Conservation (phyloP, 2,329 filamentous ascomycete genomes). For the Daldinia sp. region DNA sequence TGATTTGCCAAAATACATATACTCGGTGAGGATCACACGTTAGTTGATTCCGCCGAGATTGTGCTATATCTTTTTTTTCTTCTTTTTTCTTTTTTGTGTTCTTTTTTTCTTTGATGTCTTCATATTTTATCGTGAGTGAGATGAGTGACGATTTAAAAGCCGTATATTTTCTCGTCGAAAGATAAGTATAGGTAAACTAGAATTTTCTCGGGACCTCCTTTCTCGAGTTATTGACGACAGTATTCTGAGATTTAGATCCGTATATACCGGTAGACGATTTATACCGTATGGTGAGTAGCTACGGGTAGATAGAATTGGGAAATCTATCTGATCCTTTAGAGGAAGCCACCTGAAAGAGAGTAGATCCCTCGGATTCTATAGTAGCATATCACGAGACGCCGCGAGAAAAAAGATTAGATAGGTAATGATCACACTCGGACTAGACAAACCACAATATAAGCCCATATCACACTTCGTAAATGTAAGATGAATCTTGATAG, state of each 20-base stretch:
- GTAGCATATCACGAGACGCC: background rate
- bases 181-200: background rate
- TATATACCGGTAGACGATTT: background rate
- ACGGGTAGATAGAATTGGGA: no score
- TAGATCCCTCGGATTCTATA: background rate
- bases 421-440: no score
- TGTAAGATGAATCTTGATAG: background rate
- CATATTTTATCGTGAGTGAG: background rate
- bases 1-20: conserved; percentile 25
- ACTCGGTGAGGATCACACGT: conserved; percentile 32
- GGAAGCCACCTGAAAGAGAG: no score
- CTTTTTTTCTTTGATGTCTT: background rate
- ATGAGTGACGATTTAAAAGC: background rate
- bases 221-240: background rate
- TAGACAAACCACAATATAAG: no score
- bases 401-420: background rate
- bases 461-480: background rate
- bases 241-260: background rate
- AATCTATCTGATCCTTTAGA: no score
- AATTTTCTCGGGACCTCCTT: background rate
- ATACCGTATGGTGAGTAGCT: background rate
- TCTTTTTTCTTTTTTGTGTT: no score
- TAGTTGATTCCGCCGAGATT: conserved; percentile 29
- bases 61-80: background rate
- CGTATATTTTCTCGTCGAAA: background rate